phyloP scores from a whole-genome alignment of 345 rosid species.

The Citrus inodora region DNA sequence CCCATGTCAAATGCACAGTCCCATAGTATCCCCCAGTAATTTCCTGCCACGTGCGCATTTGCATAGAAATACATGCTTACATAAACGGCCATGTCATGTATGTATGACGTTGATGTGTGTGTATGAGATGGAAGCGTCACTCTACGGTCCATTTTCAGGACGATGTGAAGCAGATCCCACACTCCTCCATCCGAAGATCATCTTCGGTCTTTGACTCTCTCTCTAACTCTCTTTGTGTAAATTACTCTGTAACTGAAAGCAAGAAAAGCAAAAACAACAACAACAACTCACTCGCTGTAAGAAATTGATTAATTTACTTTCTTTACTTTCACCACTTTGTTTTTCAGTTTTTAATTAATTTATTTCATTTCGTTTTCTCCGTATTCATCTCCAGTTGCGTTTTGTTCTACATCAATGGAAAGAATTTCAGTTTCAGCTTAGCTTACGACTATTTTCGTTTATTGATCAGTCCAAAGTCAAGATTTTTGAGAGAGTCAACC shows the following conservation, averaged over 20 bases:
- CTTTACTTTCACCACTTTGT: not conserved
- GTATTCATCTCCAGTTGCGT: slow-evolving; percentile 26
- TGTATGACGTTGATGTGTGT: not conserved
- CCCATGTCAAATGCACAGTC: no score
- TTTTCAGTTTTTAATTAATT: not conserved
- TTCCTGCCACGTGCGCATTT: not conserved
- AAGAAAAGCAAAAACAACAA: not conserved
- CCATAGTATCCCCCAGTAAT: not conserved
- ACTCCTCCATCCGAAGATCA: slow-evolving; percentile 1
- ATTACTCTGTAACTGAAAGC: not conserved
- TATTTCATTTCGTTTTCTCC: slow-evolving; percentile 28
- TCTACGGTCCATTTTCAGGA: not conserved
- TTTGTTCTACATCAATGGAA: slow-evolving; percentile 22
- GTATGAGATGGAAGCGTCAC: not conserved
- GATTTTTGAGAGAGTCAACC: slow-evolving; percentile 6
- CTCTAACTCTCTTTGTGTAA: not conserved
- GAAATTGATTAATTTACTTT: not conserved
- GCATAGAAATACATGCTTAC: no score
- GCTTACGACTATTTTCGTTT: slow-evolving; percentile 1
- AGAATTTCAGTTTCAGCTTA: slow-evolving; percentile 7
- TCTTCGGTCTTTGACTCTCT: not conserved
- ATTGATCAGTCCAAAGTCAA: slow-evolving; percentile 7
- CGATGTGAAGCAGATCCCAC: slow-evolving; percentile 20
- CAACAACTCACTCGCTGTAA: not conserved
- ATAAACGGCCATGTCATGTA: not conserved